Conservation (phyloP, 768 basidiomycete genomes). For the Russula sp. region DNA sequence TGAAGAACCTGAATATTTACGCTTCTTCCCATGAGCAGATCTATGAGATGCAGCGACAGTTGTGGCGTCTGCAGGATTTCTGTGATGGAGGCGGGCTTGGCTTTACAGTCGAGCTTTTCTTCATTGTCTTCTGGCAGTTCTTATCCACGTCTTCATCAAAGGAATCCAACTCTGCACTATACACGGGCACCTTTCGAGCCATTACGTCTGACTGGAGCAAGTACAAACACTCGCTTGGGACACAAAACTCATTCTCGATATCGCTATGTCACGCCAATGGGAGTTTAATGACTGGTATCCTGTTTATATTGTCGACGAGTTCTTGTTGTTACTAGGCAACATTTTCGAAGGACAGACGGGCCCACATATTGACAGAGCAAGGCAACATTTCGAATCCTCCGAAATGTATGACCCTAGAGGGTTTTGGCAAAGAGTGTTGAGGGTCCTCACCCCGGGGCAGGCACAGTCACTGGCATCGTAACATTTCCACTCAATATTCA, state of each 20-base stretch:
- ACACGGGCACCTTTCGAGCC: neutral
- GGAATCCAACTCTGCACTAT: neutral
- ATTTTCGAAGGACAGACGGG: conserved; percentile 1
- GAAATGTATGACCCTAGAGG: neutral
- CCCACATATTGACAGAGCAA: neutral
- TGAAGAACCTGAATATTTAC: neutral
- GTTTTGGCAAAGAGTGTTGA: neutral
- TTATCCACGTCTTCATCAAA: neutral
- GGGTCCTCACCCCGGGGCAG: neutral
- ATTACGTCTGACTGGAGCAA: conserved; percentile 1
- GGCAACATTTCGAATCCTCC: neutral
- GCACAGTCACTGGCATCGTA: too few relatives aligned
- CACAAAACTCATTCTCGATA: neutral
- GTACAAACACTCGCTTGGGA: conserved; percentile 1
- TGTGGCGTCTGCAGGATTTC: neutral
- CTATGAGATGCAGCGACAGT: neutral
- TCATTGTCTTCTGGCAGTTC: neutral
- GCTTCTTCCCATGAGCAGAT: too few relatives aligned
- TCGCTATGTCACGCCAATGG: neutral
- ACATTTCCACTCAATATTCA: too few relatives aligned
- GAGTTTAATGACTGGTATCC: neutral
- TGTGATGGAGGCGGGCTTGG: conserved; percentile 1
- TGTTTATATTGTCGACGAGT: neutral
- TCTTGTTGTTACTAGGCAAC: neutral
- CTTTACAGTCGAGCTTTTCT: conserved; percentile 12